A percentile compares a stretch with the other conserved stretches of the same genome.
Evolutionary conservation across 441 rosid species (phyloP).

Genomic region (Aleurites moluccanus): DNA sequence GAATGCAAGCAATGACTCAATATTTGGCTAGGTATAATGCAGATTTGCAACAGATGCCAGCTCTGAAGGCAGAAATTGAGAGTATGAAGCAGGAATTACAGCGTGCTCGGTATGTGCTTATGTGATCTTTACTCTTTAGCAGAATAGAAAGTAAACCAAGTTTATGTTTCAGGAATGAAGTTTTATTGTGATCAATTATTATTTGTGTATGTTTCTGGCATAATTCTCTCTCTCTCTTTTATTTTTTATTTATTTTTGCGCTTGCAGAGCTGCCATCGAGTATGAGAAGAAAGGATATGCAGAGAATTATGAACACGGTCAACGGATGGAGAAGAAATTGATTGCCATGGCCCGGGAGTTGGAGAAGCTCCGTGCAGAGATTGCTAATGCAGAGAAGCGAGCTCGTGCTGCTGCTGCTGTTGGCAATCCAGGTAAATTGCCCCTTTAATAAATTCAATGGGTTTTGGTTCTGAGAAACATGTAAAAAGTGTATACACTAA

Average conservation of each 20-base stretch:
- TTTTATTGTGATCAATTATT: conserved; percentile 11
- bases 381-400: conserved; percentile 82
- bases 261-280: conserved; percentile 77
- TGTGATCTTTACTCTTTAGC: conserved; percentile 6
- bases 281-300: conserved; percentile 97
- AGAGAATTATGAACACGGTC: conserved; percentile 91
- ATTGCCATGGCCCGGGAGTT: conserved; percentile 90
- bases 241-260: too few relatives aligned
- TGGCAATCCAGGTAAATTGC: conserved; percentile 60
- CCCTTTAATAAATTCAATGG: not conserved
- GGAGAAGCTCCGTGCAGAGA: conserved; percentile 96
- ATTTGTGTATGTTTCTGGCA: not conserved
- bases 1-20: conserved; percentile 69
- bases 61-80: conserved; percentile 71
- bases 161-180: not conserved
- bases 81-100: conserved; percentile 86
- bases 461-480: not conserved
- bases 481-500: not conserved
- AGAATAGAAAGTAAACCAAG: not conserved
- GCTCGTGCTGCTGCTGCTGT: conserved; percentile 55
- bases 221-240: too few relatives aligned
- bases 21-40: conserved; percentile 68
- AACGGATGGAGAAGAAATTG: conserved; percentile 88
- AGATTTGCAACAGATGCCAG: conserved; percentile 77
- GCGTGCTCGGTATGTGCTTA: conserved; percentile 61